Evolutionary conservation across 257 asterid genomes (phyloP).

Genomic region (Cinchona pubescens): DNA sequence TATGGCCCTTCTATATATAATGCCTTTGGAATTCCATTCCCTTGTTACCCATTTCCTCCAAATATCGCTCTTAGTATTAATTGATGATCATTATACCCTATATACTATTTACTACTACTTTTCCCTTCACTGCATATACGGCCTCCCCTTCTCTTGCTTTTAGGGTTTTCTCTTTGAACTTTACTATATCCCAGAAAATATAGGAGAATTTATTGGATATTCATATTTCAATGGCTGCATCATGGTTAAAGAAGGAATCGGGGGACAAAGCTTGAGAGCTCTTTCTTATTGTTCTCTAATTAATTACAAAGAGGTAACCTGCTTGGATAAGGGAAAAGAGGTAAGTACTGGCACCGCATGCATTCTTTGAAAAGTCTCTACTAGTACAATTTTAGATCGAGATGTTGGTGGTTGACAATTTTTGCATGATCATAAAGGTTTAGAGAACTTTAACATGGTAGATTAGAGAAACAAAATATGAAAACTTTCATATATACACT

Average conservation of each 20-base stretch:
- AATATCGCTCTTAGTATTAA: constrained; percentile 17
- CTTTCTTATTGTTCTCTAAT: neutral
- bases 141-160: constrained; percentile 26
- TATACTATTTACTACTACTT: neutral
- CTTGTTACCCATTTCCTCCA: constrained; percentile 11
- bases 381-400: neutral
- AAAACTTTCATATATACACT: neutral
- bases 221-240: neutral
- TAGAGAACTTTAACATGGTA: neutral
- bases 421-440: constrained; percentile 1
- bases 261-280: constrained; percentile 12
- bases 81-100: too few relatives aligned
- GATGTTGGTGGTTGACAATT: neutral
- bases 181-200: neutral
- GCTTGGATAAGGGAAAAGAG: neutral
- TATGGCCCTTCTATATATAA: constrained; percentile 4
- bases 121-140: constrained; percentile 4
- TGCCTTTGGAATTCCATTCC: neutral
- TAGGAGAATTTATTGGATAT: too few relatives aligned
- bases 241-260: neutral
- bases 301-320: too few relatives aligned
- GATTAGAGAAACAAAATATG: too few relatives aligned
- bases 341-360: neutral
- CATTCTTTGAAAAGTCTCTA: neutral
- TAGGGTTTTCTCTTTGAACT: constrained; percentile 44